These are phyloP conservation scores for Scopulariopsis brevicaulis DNA, from an alignment of 2,329 filamentous ascomycete species.

Conservation along the genomic window DNA sequence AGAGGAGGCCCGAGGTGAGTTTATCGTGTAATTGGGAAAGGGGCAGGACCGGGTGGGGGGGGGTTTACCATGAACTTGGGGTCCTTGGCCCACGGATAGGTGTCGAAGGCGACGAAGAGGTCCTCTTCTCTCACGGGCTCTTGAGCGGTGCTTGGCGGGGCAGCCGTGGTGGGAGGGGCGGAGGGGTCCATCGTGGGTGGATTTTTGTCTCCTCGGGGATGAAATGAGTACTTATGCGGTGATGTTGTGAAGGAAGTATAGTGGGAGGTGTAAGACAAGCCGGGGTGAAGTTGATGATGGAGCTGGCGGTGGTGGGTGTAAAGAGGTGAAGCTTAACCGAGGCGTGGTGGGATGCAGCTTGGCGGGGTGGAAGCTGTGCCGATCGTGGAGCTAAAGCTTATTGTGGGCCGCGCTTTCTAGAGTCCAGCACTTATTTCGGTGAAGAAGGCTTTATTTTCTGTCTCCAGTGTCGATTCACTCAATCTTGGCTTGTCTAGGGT, in stretches of 20 bases:
- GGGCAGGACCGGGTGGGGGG: neutral
- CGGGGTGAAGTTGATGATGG: neutral
- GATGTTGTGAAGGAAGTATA: neutral
- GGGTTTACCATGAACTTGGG: constrained; percentile 51
- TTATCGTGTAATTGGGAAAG: neutral
- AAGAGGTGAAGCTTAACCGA: neutral
- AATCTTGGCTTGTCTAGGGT: neutral
- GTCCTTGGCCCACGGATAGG: constrained; percentile 58
- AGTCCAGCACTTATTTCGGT: too few species aligned
- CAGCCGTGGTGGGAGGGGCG: neutral
- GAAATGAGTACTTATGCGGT: neutral
- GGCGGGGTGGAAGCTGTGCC: too few species aligned
- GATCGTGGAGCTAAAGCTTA: too few species aligned
- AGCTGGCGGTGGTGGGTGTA: neutral
- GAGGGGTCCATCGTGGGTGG: neutral
- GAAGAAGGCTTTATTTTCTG: too few species aligned
- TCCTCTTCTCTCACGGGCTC: neutral
- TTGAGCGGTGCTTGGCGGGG: neutral
- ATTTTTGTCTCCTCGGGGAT: neutral
- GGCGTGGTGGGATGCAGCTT: neutral
- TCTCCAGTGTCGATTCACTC: too few species aligned
- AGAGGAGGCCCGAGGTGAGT: neutral
- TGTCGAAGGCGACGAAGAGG: constrained; percentile 47
- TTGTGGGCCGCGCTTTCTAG: too few species aligned
- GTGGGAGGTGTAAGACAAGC: neutral